Percentiles rank a stretch among this genome's conserved stretches.
These are phyloP conservation scores for Neurospora sp. DNA, from an alignment of 495 filamentous ascomycete species.

Conservation along the genomic window DNA sequence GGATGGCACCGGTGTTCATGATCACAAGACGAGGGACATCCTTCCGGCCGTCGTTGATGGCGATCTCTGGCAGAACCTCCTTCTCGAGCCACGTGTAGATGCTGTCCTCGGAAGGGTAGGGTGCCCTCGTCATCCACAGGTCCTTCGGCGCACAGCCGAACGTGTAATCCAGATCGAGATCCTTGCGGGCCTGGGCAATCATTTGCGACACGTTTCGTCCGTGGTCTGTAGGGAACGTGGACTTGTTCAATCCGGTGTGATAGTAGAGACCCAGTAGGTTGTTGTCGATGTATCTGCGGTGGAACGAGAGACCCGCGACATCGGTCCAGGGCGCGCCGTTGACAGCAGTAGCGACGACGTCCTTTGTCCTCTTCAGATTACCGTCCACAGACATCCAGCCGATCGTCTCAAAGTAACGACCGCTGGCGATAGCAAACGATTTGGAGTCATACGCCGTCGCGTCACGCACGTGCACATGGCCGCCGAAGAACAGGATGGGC, in stretches of 20 bases:
- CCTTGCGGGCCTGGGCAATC: constrained; percentile 60
- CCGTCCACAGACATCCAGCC: constrained; percentile 87
- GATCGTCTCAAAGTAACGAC: constrained; percentile 97
- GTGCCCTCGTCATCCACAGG: constrained; percentile 67
- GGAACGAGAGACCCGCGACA: constrained; percentile 38
- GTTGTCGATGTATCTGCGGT: constrained; percentile 86
- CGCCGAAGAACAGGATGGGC: constrained; percentile 89
- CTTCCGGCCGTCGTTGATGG: constrained; percentile 29
- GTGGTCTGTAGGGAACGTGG: constrained; percentile 67
- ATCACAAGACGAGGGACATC: constrained; percentile 56
- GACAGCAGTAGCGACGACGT: constrained; percentile 10
- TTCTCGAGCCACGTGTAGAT: constrained; percentile 75
- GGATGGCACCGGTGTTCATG: constrained; percentile 79
- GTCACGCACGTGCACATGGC: constrained; percentile 85
- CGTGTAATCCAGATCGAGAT: constrained; percentile 58
- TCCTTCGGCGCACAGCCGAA: constrained; percentile 78
- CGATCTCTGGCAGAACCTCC: constrained; percentile 55
- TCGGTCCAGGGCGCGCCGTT: constrained; percentile 4
- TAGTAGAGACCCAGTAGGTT: constrained; percentile 79
- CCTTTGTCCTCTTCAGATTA: constrained; percentile 32
- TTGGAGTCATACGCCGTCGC: constrained; percentile 71
- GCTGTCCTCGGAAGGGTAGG: constrained; percentile 58
- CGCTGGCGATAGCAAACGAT: constrained; percentile 75
- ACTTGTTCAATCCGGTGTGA: constrained; percentile 60
- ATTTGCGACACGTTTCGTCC: constrained; percentile 63